These are phyloP conservation scores for Domatiomyces globalis DNA, from an alignment of 2,329 filamentous ascomycete genomes.

Conservation along the genomic window DNA sequence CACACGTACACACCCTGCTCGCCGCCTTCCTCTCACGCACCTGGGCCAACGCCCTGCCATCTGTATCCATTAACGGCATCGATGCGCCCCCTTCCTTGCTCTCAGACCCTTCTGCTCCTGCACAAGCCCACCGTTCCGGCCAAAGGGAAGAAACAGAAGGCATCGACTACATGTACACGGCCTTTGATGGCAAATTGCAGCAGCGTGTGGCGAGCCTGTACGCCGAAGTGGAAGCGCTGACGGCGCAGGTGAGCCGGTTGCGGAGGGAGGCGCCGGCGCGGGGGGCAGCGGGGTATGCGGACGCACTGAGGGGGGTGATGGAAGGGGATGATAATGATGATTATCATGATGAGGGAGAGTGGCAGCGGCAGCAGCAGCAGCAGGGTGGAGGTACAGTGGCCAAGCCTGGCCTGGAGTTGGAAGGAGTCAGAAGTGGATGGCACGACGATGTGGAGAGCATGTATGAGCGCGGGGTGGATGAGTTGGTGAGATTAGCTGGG, in stretches of 20 bases:
- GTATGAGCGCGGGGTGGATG: slow-evolving; percentile 27
- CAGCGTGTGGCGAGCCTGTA: slow-evolving; percentile 31
- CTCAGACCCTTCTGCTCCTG: slow-evolving; percentile 22
- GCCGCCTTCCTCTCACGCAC: slow-evolving; percentile 32
- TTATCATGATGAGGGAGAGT: no score
- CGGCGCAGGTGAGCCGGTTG: slow-evolving; percentile 33
- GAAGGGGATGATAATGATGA: slow-evolving; percentile 28
- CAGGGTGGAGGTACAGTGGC: background rate
- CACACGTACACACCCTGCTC: slow-evolving; percentile 10
- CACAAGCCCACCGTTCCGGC: background rate
- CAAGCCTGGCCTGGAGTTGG: slow-evolving; percentile 8
- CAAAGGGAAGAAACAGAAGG: slow-evolving; percentile 24
- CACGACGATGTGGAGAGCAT: slow-evolving; percentile 30
- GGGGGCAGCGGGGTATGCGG: slow-evolving; percentile 28
- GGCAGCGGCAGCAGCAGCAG: slow-evolving; percentile 1
- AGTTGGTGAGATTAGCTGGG: slow-evolving; percentile 28
- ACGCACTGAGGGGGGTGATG: slow-evolving; percentile 24
- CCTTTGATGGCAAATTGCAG: slow-evolving; percentile 32
- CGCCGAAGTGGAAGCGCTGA: slow-evolving; percentile 34
- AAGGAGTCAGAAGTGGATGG: slow-evolving; percentile 14
- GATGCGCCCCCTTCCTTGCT: slow-evolving; percentile 19
- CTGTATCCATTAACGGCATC: slow-evolving; percentile 36
- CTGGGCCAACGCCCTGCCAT: slow-evolving; percentile 29
- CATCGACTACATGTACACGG: slow-evolving; percentile 30
- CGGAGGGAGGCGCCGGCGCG: slow-evolving; percentile 30